Conservation (phyloP, 169 alveolate species). For the Eimeria praecox region DNA sequence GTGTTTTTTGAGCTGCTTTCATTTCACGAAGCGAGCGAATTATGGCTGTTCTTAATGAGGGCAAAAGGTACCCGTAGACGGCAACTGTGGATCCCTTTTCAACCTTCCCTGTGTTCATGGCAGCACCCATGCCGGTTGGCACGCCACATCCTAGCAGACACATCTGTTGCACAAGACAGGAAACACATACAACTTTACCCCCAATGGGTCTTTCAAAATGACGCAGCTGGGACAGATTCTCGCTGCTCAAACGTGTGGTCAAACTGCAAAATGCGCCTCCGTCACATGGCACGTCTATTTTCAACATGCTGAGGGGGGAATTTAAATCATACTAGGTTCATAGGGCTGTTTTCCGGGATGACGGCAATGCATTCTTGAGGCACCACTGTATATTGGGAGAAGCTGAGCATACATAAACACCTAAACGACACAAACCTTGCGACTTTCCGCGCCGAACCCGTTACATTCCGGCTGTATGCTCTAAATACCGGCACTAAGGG, state of each 20-base stretch:
- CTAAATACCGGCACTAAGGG: not conserved
- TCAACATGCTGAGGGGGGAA: not conserved
- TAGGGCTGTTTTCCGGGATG: conserved; percentile 88
- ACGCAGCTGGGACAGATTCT: not conserved
- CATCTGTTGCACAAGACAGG: conserved; percentile 82
- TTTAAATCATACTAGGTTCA: conserved; percentile 28
- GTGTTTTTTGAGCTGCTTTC: not conserved
- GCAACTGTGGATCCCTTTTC: conserved; percentile 88
- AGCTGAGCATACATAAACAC: conserved; percentile 67
- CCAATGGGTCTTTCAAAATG: too few species aligned
- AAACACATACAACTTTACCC: not conserved
- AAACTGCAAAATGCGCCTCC: not conserved
- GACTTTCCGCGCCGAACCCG: not conserved
- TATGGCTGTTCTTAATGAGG: not conserved
- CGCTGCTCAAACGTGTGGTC: not conserved
- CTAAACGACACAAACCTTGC: not conserved
- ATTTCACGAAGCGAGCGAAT: not conserved
- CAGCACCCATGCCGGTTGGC: conserved; percentile 93
- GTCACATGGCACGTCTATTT: not conserved
- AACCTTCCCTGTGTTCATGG: conserved; percentile 86
- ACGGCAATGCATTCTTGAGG: conserved; percentile 93
- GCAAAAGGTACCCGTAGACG: conserved; percentile 85
- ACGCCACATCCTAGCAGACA: conserved; percentile 92
- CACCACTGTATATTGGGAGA: conserved; percentile 92
- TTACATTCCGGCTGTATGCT: not conserved